Evolutionary conservation across 2,329 filamentous ascomycete species (phyloP).

Genomic region (Cladosporium halotolerans): DNA sequence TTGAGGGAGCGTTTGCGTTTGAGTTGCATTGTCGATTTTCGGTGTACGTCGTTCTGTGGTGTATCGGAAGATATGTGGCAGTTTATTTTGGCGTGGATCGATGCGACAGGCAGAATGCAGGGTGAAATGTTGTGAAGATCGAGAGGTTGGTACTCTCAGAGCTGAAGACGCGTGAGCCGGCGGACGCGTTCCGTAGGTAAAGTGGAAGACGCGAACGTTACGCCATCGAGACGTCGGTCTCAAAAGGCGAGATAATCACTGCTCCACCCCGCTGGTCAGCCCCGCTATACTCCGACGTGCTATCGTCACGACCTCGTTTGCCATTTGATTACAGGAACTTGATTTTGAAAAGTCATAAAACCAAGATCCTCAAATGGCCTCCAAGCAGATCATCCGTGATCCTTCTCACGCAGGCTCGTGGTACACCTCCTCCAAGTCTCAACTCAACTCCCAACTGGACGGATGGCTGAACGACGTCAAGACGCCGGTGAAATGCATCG

Average conservation of each 20-base stretch:
- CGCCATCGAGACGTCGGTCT: not conserved
- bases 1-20: conserved; percentile 52
- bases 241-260: not conserved
- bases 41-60: too few relatives aligned
- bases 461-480: conserved; percentile 69
- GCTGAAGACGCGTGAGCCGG: not conserved
- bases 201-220: not conserved
- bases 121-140: too few relatives aligned
- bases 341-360: not conserved
- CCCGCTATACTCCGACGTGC: not conserved
- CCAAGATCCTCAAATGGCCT: conserved; percentile 15
- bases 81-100: not conserved
- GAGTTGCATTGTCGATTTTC: conserved; percentile 42
- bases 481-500: conserved; percentile 55
- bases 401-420: conserved; percentile 80
- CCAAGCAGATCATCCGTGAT: conserved; percentile 38
- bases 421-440: conserved; percentile 61
- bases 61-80: not conserved
- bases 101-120: too few relatives aligned
- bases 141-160: too few relatives aligned
- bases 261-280: not conserved
- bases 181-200: not conserved
- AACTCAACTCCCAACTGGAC: conserved; percentile 66
- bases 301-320: too few relatives aligned
- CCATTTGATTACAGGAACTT: too few relatives aligned